Base-by-base conservation (phyloP, 2,329 filamentous ascomycete genomes). In the Sphaerulina vaccinii region DNA sequence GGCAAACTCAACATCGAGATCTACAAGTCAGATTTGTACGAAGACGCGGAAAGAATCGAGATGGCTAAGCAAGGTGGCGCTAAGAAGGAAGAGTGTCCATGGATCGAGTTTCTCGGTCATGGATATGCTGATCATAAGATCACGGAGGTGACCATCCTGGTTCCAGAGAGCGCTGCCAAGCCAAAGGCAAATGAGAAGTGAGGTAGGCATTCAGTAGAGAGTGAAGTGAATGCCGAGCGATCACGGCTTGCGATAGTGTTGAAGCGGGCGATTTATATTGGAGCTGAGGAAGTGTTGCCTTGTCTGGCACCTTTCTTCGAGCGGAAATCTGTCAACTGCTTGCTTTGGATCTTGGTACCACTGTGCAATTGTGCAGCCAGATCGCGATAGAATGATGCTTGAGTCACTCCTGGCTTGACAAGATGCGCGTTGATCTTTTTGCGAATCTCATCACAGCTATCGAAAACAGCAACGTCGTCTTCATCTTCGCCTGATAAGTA, bases 361-460 rank as follows among this genome's bases (percentile, higher is more conserved):
- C 65, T 59, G 37, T 67, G 62, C 37, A 72, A 72, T 13, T 72
- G 70, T 38, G 73, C 75, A 24, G 70, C 69, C 19, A 82, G 69
- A 38, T 76, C 71, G 29, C 79, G 75, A 21, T 75, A 69, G 62
- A 84, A 79, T 9, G 68, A 70, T 0, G 80, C 76, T 61, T 80
- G 75, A 0, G 76, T 81, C 44, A 81, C 68, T 37, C 69, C 69
- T 0, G 74, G 70, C 40, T 75, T 71, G 9, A 66, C 63, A 8
- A 84, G 69, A 53, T 79, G 68, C 1, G 73, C 73, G 21, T 71
- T 71, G 60, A 84, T 82, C 70, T 84, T 83, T 62, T 71, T 74
- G 40, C 81, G 76, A 11, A 84, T 63, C 44, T 79, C 78, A 57
- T 83, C 76, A 66, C 80, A 84, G 4, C 76, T 79, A 55, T 84